Evolutionary conservation across 225 moss, liverwort and hornwort genomes (phyloP).

Genomic region (Sphagnum tenellum): DNA sequence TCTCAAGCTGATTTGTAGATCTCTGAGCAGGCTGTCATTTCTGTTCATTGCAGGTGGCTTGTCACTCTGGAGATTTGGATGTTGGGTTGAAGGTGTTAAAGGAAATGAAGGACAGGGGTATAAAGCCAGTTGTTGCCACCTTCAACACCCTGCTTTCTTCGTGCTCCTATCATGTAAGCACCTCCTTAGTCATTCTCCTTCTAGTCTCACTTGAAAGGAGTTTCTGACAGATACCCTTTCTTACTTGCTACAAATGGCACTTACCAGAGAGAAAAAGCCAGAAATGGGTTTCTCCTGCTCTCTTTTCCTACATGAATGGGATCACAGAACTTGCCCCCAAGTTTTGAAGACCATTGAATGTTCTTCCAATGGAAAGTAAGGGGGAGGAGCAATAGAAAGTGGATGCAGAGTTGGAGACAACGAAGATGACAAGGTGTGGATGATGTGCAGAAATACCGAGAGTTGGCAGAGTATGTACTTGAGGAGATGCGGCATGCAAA

Average conservation of each 20-base stretch:
- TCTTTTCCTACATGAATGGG: not conserved
- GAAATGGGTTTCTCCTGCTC: not conserved
- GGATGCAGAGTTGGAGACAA: not conserved
- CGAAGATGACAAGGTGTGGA: no score
- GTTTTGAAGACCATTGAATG: not conserved
- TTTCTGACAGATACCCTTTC: not conserved
- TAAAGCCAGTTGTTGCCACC: slow-evolving; percentile 65
- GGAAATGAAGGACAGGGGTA: slow-evolving; percentile 55
- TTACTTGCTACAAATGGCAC: no score
- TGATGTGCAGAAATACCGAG: slow-evolving; percentile 66
- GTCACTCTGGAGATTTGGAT: slow-evolving; percentile 67
- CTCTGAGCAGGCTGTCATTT: no score
- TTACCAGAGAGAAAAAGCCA: not conserved
- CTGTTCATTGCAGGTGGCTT: slow-evolving; percentile 54
- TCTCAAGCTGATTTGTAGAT: no score
- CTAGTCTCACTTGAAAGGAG: not conserved
- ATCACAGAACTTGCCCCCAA: not conserved
- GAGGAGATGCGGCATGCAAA: slow-evolving; percentile 83
- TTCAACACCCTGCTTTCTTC: slow-evolving; percentile 89
- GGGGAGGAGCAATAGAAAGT: not conserved
- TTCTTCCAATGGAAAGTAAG: slow-evolving; percentile 2
- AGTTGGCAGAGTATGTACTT: slow-evolving; percentile 73
- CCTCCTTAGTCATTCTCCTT: not conserved
- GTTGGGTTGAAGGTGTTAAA: slow-evolving; percentile 53
- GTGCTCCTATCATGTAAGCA: slow-evolving; percentile 70